Percentiles rank a stretch among this genome's conserved stretches.
Conservation (phyloP, 1,284 basidiomycete genomes). For the Marasmius oreades region DNA sequence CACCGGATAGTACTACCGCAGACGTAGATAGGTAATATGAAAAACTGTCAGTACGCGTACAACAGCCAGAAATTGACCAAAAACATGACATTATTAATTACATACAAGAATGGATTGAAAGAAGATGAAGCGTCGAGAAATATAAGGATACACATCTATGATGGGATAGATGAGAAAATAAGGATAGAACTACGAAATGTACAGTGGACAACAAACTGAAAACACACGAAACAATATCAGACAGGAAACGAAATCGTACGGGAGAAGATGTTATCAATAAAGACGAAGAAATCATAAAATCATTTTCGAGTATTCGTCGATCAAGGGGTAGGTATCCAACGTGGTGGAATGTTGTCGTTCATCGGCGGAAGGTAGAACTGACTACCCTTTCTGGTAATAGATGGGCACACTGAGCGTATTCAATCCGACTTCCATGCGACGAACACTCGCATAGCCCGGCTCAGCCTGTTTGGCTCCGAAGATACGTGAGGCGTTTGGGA, state of each 20-base stretch:
- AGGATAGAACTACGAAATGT: background rate
- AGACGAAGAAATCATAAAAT: background rate
- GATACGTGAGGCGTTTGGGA: background rate
- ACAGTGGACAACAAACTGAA: background rate
- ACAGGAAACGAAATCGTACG: background rate
- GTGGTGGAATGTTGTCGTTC: too few species aligned
- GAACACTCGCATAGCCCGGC: slow-evolving; percentile 52
- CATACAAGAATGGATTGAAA: background rate
- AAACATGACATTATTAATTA: background rate
- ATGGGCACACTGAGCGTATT: too few species aligned
- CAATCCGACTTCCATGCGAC: slow-evolving; percentile 50
- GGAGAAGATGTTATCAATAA: background rate
- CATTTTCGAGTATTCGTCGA: background rate
- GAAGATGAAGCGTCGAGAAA: background rate
- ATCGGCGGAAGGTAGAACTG: too few species aligned
- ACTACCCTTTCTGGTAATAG: background rate
- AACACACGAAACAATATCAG: background rate
- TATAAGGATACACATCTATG: background rate
- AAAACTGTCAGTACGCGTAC: too few species aligned
- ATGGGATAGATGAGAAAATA: background rate
- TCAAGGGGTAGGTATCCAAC: too few species aligned
- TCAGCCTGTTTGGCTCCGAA: slow-evolving; percentile 32
- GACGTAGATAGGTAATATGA: too few species aligned
- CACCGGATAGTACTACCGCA: too few species aligned
- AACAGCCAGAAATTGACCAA: too few species aligned